phyloP scores from a whole-genome alignment of 2,329 filamentous ascomycete species.

The Sporothrix euskadiensis region DNA sequence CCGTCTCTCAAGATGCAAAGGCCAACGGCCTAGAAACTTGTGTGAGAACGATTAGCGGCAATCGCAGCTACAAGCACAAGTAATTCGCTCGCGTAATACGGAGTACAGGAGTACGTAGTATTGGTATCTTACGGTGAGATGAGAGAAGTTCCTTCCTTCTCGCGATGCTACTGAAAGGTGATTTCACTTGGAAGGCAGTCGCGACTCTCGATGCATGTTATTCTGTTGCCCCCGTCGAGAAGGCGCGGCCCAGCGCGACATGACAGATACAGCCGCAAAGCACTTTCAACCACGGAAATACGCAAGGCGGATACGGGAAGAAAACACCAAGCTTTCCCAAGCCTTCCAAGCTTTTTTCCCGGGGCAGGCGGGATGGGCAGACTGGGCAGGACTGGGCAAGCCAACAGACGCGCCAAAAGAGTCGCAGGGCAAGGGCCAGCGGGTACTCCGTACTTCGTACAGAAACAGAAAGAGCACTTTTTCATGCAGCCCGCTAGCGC shows the following conservation, averaged over 20 bases:
- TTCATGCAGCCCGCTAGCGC: constrained; percentile 8
- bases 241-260: constrained; percentile 1
- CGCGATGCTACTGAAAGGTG: neutral
- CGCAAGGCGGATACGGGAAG: neutral
- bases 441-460: neutral
- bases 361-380: neutral
- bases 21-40: too few relatives aligned
- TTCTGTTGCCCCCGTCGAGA: neutral
- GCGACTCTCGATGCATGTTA: constrained; percentile 1
- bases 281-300: neutral
- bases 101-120: neutral
- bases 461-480: neutral
- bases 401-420: constrained; percentile 3
- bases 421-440: neutral
- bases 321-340: constrained; percentile 17
- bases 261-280: neutral
- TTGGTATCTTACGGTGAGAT: neutral
- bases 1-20: neutral
- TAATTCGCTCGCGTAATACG: neutral
- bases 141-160: neutral
- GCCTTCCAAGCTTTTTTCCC: neutral
- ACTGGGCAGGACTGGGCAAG: constrained; percentile 7
- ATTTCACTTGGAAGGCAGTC: neutral
- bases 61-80: neutral
- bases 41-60: neutral